Conservation (phyloP, 2,329 filamentous ascomycete species). For the Rhinocladiella mackenziei region DNA sequence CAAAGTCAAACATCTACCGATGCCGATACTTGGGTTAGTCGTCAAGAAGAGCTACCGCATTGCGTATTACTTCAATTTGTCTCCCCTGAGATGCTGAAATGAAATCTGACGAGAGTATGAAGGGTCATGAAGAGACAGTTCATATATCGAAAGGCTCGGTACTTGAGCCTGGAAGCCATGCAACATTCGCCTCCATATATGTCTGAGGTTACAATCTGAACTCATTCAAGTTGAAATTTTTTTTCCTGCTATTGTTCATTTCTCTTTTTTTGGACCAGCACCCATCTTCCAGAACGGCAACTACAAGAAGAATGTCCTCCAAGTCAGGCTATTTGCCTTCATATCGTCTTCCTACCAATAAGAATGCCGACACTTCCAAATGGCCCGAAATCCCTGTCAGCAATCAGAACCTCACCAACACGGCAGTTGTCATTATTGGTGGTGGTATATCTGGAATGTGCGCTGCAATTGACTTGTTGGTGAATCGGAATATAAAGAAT, state of each 20-base stretch:
- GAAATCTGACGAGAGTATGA: too few relatives aligned
- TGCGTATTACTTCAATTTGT: constrained; percentile 3
- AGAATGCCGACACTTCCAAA: not conserved
- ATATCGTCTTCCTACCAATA: not conserved
- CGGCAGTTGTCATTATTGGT: constrained; percentile 55
- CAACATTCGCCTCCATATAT: too few relatives aligned
- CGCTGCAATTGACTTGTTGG: constrained; percentile 49
- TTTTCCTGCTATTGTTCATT: too few relatives aligned
- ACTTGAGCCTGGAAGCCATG: too few relatives aligned
- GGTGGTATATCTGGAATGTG: constrained; percentile 48
- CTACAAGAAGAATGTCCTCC: constrained; percentile 2
- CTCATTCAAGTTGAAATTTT: too few relatives aligned
- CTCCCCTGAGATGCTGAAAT: not conserved
- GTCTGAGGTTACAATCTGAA: too few relatives aligned
- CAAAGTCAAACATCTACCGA: not conserved
- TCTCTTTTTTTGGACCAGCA: too few relatives aligned
- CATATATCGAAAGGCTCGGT: not conserved
- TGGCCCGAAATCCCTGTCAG: not conserved
- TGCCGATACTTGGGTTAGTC: not conserved
- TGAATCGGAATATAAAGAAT: constrained; percentile 48
- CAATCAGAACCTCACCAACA: constrained; percentile 21
- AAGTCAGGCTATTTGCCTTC: constrained; percentile 9
- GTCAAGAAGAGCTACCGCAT: constrained; percentile 9
- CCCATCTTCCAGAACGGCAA: too few relatives aligned
- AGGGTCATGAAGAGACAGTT: not conserved